Base-by-base conservation (phyloP, 352 stramenopile species). In the Phytophthora tentaculata region DNA sequence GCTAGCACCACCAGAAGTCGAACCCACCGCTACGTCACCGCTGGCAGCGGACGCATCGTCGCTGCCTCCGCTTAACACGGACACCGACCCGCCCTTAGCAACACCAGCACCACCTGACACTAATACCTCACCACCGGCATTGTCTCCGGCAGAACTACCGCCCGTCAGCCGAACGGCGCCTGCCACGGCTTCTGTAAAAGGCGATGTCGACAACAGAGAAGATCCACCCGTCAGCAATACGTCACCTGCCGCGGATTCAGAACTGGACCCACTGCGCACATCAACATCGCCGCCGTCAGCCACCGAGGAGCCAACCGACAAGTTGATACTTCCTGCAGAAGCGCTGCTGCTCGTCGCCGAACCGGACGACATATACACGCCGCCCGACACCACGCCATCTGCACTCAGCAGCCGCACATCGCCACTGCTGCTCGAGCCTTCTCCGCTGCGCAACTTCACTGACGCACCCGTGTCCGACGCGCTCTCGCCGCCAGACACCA, bases 311-410 rank as follows among this genome's bases (percentile, higher is more conserved):
- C 64, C 64, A 56, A 66, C 64, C 12, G 56, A 63, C 49, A 71
- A 48, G 23, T 44, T 57, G 39, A 67, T 51, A 51, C 5, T 23
- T 35, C 59, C 66, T 10, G 59, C 54, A 24, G 48, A 61, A 13
- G 19, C 53, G 2, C 32, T 59, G 22, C 22, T 64, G 24, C 32
- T 35, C 3, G 51, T 57, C 16, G 49, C 50, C 5, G 50, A 65
- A 16, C 66, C 66, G n/a, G 54, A 64, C 66, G 54, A 66, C 50
- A 73, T 67, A 54, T 39, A 37, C 6, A 72, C 64, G 14, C 51
- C 37, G 45, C 64, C 64, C 47, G 64, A 67, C 47, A 20, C 44
- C 35, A 14, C 44, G 10, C 64, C 57, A 24, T 61, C 41, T 17
- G 65, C 39, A 61, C 64, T 72, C 16, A 29, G 35, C 59, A 73